A percentile compares a stretch with the other conserved stretches of the same genome.
Evolutionary conservation across 116 monocot genomes (phyloP).

Genomic region (Trichopus zeylanicus): DNA sequence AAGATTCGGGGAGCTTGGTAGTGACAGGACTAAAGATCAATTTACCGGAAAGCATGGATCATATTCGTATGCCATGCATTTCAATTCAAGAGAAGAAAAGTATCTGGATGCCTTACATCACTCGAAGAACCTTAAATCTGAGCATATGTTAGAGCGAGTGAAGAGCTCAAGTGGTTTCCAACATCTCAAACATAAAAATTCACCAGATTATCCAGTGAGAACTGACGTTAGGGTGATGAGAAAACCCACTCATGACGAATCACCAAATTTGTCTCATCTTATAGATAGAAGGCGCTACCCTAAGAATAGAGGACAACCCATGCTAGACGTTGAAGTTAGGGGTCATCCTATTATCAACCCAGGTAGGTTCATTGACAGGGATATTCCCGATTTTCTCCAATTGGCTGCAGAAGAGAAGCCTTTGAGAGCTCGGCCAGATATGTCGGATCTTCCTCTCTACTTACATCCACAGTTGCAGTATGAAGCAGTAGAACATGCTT

Average conservation of each 20-base stretch:
- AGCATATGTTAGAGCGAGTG: constrained; percentile 1
- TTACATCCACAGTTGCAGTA: constrained; percentile 2
- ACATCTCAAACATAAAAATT: constrained; percentile 8
- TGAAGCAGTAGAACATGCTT: constrained; percentile 3
- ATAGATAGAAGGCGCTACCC: constrained; percentile 11
- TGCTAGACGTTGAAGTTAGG: background rate
- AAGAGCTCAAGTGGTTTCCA: background rate
- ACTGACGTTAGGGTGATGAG: constrained; percentile 7
- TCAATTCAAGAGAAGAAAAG: background rate
- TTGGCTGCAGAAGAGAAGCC: constrained; percentile 1
- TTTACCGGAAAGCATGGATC: constrained; percentile 1
- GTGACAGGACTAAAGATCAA: constrained; percentile 12
- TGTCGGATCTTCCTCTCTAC: constrained; percentile 2
- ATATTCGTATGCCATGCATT: background rate
- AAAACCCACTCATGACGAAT: constrained; percentile 4
- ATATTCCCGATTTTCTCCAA: constrained; percentile 10
- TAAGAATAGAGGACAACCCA: background rate
- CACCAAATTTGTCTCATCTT: constrained; percentile 5
- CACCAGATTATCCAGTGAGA: constrained; percentile 1
- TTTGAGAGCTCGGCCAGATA: constrained; percentile 7
- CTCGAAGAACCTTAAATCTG: background rate
- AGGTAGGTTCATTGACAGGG: constrained; percentile 6
- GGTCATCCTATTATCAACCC: constrained; percentile 5
- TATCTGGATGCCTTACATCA: constrained; percentile 3
- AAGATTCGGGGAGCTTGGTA: constrained; percentile 2